These are phyloP conservation scores for Podospora australis DNA, from an alignment of 495 filamentous ascomycete species.

Conservation along the genomic window DNA sequence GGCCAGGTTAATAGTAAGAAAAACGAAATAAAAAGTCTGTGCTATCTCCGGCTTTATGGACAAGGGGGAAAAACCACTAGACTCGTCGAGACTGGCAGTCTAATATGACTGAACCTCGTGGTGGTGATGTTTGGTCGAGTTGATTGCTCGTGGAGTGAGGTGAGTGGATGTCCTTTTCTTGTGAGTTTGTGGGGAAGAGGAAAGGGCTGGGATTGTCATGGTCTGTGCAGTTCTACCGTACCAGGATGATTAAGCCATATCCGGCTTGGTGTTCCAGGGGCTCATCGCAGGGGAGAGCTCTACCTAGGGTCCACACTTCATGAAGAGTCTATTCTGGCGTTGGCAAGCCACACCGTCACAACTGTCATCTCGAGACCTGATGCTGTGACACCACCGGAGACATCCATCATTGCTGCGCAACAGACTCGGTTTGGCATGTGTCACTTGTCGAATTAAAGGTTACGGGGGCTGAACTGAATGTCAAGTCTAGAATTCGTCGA, in stretches of 20 bases:
- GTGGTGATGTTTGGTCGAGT: conserved; percentile 18
- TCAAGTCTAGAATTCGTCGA: not conserved
- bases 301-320: no score
- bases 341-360: conserved; percentile 11
- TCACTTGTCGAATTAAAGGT: not conserved
- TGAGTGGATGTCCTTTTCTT: conserved; percentile 12
- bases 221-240: no score
- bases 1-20: conserved; percentile 5
- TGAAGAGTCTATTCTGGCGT: conserved; percentile 15
- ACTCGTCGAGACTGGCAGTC: conserved; percentile 14
- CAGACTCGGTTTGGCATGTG: conserved; percentile 6
- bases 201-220: not conserved
- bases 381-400: conserved; percentile 3
- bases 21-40: conserved; percentile 7
- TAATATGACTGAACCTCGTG: conserved; percentile 22
- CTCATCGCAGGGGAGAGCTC: not conserved
- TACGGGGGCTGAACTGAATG: not conserved
- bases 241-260: conserved; percentile 5
- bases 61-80: not conserved
- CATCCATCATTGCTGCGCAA: not conserved
- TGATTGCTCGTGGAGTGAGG: conserved; percentile 8
- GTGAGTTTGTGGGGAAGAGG: conserved; percentile 8
- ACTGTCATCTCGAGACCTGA: no score
- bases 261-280: conserved; percentile 1
- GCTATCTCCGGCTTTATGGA: conserved; percentile 5